These are phyloP conservation scores for Didymella pinodella DNA, from an alignment of 2,329 filamentous ascomycete species.

Conservation along the genomic window DNA sequence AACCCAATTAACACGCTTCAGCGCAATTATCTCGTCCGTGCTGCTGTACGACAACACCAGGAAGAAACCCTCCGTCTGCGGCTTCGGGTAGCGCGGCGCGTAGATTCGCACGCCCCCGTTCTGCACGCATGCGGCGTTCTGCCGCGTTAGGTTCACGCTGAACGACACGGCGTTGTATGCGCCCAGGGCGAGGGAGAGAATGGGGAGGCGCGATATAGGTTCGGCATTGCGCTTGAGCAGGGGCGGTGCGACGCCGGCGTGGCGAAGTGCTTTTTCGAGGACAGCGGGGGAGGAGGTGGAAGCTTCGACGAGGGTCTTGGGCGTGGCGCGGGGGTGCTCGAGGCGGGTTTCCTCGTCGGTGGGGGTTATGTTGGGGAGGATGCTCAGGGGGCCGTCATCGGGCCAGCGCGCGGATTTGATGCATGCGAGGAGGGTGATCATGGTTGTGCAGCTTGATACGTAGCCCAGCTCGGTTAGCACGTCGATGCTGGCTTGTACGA, in stretches of 20 bases:
- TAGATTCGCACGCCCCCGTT: slow-evolving; percentile 74
- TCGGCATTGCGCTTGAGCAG: slow-evolving; percentile 62
- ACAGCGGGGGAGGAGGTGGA: slow-evolving; percentile 29
- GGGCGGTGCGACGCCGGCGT: slow-evolving; percentile 59
- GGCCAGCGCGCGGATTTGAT: slow-evolving; percentile 96
- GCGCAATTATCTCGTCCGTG: slow-evolving; percentile 78
- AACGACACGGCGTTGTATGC: slow-evolving; percentile 70
- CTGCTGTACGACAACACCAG: slow-evolving; percentile 73
- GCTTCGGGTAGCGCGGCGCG: slow-evolving; percentile 89
- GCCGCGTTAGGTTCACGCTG: slow-evolving; percentile 68
- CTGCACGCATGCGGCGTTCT: slow-evolving; percentile 61
- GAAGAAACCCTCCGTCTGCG: slow-evolving; percentile 94
- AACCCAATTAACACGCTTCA: slow-evolving; percentile 86
- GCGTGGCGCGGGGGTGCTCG: slow-evolving; percentile 48
- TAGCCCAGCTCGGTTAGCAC: slow-evolving; percentile 90
- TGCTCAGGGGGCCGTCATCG: slow-evolving; percentile 76
- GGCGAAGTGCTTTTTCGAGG: slow-evolving; percentile 53
- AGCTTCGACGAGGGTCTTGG: slow-evolving; percentile 49
- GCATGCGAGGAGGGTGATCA: slow-evolving; percentile 87
- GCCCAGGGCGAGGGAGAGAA: slow-evolving; percentile 68
- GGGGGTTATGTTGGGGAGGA: slow-evolving; percentile 75
- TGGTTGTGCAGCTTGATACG: slow-evolving; percentile 72
- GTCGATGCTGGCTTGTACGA: slow-evolving; percentile 94
- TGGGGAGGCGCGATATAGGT: slow-evolving; percentile 71
- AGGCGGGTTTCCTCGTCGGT: slow-evolving; percentile 55